phyloP scores from a whole-genome alignment of 768 basidiomycete species.

The Mycena sanguinolenta region DNA sequence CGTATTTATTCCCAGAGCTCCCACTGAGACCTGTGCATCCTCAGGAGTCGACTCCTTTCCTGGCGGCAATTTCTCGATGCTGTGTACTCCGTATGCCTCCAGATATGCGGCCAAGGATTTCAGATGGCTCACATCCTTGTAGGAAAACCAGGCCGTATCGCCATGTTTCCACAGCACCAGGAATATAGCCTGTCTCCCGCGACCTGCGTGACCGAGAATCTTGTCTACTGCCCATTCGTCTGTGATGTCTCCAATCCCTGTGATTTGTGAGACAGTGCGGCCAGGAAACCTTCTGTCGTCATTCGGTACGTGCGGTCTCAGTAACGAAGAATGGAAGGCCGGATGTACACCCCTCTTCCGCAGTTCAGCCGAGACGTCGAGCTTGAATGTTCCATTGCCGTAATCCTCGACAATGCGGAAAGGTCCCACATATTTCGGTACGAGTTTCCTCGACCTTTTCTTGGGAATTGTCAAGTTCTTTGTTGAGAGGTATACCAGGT shows the following conservation, averaged over 20 bases:
- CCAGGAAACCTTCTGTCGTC: slow-evolving; percentile 47
- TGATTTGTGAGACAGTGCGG: slow-evolving; percentile 31
- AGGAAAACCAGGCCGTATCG: no score
- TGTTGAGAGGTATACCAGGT: slow-evolving; percentile 32
- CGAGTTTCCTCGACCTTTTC: slow-evolving; percentile 47
- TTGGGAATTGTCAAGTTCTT: slow-evolving; percentile 50
- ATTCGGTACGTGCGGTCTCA: slow-evolving; percentile 45
- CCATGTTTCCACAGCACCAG: no score
- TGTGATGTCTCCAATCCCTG: slow-evolving; percentile 42
- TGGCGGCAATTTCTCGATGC: no score
- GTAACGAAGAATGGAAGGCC: slow-evolving; percentile 43
- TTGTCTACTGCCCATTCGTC: slow-evolving; percentile 44
- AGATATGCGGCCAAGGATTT: no score
- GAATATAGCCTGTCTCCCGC: no score
- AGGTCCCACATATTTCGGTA: slow-evolving; percentile 53
- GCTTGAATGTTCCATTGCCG: slow-evolving; percentile 38
- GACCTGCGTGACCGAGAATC: slow-evolving; percentile 19
- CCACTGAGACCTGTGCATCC: no score
- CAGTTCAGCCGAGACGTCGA: slow-evolving; percentile 44
- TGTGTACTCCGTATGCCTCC: no score
- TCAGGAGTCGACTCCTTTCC: no score
- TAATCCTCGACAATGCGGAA: slow-evolving; percentile 39
- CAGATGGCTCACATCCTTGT: no score
- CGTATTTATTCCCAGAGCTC: no score
- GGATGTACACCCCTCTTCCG: slow-evolving; percentile 42